Conservation (phyloP, 1,284 basidiomycete species). For the Papiliotrema laurentii region DNA sequence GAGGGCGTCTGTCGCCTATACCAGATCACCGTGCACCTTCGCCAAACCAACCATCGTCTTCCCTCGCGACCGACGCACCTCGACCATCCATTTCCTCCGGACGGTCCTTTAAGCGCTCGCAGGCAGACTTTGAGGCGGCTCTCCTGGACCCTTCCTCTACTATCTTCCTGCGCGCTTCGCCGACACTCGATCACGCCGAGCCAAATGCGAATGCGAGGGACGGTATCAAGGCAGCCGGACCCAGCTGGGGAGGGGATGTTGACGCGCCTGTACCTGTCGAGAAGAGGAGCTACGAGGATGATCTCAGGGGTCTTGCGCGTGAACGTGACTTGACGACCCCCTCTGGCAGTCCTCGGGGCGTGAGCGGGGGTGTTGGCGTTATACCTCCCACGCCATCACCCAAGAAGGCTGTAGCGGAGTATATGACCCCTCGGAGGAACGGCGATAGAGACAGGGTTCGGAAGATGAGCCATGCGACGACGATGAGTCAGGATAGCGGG, state of each 20-base stretch:
- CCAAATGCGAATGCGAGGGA: neutral
- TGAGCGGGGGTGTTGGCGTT: slow-evolving; percentile 4
- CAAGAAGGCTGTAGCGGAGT: slow-evolving; percentile 4
- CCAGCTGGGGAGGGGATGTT: slow-evolving; percentile 1
- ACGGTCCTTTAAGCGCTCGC: slow-evolving; percentile 15
- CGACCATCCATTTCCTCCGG: slow-evolving; percentile 27
- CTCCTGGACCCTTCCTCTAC: slow-evolving; percentile 27
- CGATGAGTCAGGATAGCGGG: slow-evolving; percentile 2
- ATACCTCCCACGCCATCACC: slow-evolving; percentile 31
- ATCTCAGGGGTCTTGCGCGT: no score
- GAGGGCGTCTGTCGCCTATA: neutral
- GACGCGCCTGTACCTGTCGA: slow-evolving; percentile 19
- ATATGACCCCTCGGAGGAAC: slow-evolving; percentile 10
- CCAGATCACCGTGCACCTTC: neutral
- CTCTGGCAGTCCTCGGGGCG: neutral
- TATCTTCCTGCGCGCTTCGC: slow-evolving; percentile 26
- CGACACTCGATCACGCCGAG: slow-evolving; percentile 10
- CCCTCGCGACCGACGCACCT: neutral
- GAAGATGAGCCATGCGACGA: slow-evolving; percentile 8
- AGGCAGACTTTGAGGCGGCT: slow-evolving; percentile 36
- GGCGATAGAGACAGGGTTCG: slow-evolving; percentile 4
- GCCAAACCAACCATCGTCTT: neutral
- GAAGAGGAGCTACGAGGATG: slow-evolving; percentile 31
- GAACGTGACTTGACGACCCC: neutral
- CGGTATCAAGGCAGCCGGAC: neutral